Evolutionary conservation across 768 basidiomycete genomes (phyloP).

Genomic region (Leccinum pellstonianum): DNA sequence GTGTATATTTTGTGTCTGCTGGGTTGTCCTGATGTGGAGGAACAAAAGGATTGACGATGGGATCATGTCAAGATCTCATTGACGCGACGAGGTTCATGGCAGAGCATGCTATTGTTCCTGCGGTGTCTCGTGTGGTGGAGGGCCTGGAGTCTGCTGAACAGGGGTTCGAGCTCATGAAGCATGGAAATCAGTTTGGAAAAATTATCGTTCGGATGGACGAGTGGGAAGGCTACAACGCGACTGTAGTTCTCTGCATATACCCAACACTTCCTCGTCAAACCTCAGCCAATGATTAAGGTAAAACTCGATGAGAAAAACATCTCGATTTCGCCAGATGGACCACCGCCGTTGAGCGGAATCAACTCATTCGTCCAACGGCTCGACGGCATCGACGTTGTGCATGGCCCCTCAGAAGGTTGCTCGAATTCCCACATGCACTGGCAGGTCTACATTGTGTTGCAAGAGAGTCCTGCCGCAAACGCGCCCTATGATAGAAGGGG

Average conservation of each 20-base stretch:
- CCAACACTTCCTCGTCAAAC: no score
- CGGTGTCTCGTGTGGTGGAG: conserved; percentile 65
- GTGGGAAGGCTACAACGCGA: conserved; percentile 22
- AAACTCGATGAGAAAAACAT: no score
- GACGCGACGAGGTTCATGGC: conserved; percentile 71
- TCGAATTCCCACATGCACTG: no score
- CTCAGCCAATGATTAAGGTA: no score
- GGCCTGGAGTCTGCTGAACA: conserved; percentile 63
- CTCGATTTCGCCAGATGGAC: no score
- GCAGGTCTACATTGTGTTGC: conserved; percentile 46
- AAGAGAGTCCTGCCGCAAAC: conserved; percentile 51
- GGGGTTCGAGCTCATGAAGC: conserved; percentile 67
- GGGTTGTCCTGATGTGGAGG: conserved; percentile 14
- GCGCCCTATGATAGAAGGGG: conserved; percentile 92
- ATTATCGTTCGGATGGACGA: conserved; percentile 54
- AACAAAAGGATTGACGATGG: conserved; percentile 76
- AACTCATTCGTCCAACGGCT: conserved; percentile 61
- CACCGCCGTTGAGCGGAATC: conserved; percentile 68
- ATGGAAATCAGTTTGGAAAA: conserved; percentile 70
- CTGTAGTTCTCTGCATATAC: conserved; percentile 15
- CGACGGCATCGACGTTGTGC: conserved; percentile 67
- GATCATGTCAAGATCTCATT: conserved; percentile 67
- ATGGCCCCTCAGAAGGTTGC: conserved; percentile 75
- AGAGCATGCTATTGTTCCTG: conserved; percentile 64
- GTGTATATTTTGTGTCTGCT: conserved; percentile 15